Percentiles rank a stretch among this genome's conserved stretches.
phyloP scores from a whole-genome alignment of 179 eudicot species.

The Vitellaria paradoxa region DNA sequence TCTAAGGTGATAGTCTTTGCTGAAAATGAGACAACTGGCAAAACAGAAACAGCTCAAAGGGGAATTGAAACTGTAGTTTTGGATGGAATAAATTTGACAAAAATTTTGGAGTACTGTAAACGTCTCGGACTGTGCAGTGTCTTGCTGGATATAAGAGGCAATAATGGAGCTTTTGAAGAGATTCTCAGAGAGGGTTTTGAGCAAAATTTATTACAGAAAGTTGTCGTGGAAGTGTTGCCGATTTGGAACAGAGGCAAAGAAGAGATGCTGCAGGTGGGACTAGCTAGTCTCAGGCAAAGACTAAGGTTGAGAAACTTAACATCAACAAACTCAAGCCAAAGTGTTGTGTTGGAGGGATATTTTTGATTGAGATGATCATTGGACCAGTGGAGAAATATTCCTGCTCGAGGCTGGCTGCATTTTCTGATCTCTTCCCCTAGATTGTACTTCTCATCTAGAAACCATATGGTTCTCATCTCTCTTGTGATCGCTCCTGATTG shows the following conservation, averaged over 20 bases:
- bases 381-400: not conserved
- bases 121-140: constrained; percentile 66
- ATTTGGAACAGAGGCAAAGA: constrained; percentile 35
- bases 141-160: constrained; percentile 67
- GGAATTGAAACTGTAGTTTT: constrained; percentile 60
- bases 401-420: no score
- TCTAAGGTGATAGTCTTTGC: constrained; percentile 50
- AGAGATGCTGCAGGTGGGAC: constrained; percentile 22
- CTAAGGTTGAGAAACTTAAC: constrained; percentile 45
- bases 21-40: constrained; percentile 38
- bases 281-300: constrained; percentile 24
- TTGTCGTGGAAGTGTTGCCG: constrained; percentile 75
- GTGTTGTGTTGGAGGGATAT: constrained; percentile 74
- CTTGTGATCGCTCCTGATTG: no score
- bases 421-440: no score
- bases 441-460: no score
- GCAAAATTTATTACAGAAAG: constrained; percentile 63
- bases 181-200: constrained; percentile 54
- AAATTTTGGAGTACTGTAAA: constrained; percentile 66
- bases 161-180: constrained; percentile 49
- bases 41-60: constrained; percentile 34
- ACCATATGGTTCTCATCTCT: no score
- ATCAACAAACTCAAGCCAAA: constrained; percentile 34
- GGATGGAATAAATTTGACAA: constrained; percentile 45
- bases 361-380: constrained; percentile 32